Percentiles rank a stretch among this genome's conserved stretches.
Evolutionary conservation across 2,329 filamentous ascomycete species (phyloP).

Genomic region (Hypocreales sp.): DNA sequence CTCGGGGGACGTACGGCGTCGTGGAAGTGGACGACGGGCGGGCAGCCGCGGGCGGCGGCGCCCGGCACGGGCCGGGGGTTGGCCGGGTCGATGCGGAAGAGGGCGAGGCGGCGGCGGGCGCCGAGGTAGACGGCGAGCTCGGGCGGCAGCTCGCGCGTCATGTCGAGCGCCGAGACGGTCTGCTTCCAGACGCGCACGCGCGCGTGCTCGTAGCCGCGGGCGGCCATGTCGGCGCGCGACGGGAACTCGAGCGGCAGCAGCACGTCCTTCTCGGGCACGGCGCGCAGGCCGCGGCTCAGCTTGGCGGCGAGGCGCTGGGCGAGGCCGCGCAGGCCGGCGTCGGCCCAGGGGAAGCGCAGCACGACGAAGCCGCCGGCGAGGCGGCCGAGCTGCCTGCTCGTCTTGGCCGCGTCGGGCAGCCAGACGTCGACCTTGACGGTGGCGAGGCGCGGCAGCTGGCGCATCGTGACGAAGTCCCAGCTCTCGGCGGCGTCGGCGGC

Average conservation of each 20-base stretch:
- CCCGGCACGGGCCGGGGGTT: slow-evolving; percentile 41
- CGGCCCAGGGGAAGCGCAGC: slow-evolving; percentile 48
- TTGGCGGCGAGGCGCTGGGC: slow-evolving; percentile 31
- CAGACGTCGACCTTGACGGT: slow-evolving; percentile 53
- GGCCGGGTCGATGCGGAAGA: slow-evolving; percentile 52
- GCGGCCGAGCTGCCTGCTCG: slow-evolving; percentile 32
- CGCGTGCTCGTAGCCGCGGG: slow-evolving; percentile 41
- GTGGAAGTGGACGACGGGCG: slow-evolving; percentile 51
- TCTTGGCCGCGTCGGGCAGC: slow-evolving; percentile 47
- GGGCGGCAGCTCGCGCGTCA: slow-evolving; percentile 40
- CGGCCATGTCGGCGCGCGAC: slow-evolving; percentile 36
- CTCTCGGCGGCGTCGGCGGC: slow-evolving; percentile 3
- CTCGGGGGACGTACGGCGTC: slow-evolving; percentile 46
- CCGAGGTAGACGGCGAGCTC: slow-evolving; percentile 53
- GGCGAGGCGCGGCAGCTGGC: slow-evolving; percentile 55
- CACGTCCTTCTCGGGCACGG: slow-evolving; percentile 46
- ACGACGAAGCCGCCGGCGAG: slow-evolving; percentile 45
- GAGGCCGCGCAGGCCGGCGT: slow-evolving; percentile 30
- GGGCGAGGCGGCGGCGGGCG: slow-evolving; percentile 45
- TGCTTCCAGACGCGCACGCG: slow-evolving; percentile 53
- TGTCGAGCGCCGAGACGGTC: slow-evolving; percentile 35
- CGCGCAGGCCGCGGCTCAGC: slow-evolving; percentile 29
- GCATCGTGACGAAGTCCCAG: slow-evolving; percentile 60
- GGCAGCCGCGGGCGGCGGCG: slow-evolving; percentile 47
- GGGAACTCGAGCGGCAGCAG: slow-evolving; percentile 51